Evolutionary conservation across 2,329 filamentous ascomycete species (phyloP).

Genomic region (Mariannaea elegans): DNA sequence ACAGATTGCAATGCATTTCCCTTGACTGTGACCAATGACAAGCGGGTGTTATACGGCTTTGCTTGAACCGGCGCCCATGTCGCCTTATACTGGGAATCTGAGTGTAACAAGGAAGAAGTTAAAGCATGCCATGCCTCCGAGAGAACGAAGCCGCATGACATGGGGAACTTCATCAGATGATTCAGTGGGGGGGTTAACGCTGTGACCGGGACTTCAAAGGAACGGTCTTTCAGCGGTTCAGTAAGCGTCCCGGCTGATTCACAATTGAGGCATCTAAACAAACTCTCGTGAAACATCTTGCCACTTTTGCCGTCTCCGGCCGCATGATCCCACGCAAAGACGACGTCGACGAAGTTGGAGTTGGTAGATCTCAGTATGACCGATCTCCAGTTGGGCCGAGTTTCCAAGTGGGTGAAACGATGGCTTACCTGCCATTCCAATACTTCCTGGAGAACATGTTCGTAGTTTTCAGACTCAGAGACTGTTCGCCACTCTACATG

Average conservation of each 20-base stretch:
- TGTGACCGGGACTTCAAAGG: background rate
- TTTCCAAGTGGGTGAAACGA: conserved; percentile 33
- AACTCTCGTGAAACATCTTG: conserved; percentile 43
- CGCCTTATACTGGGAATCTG: conserved; percentile 28
- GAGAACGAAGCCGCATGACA: conserved; percentile 28
- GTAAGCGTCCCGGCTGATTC: background rate
- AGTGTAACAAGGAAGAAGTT: conserved; percentile 23
- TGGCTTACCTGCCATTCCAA: conserved; percentile 27
- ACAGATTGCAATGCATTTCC: background rate
- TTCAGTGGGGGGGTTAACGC: conserved; percentile 39
- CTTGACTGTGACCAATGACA: conserved; percentile 15
- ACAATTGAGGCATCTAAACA: conserved; percentile 40
- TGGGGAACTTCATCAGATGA: conserved; percentile 29
- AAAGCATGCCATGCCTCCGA: conserved; percentile 17
- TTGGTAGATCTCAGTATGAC: conserved; percentile 27
- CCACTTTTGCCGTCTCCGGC: conserved; percentile 41
- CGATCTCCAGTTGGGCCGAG: conserved; percentile 39
- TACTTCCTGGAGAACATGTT: conserved; percentile 4
- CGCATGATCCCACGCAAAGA: conserved; percentile 42
- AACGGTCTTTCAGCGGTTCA: background rate
- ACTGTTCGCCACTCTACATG: conserved; percentile 30
- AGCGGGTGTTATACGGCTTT: conserved; percentile 27
- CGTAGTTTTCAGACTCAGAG: background rate
- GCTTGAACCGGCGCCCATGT: conserved; percentile 38
- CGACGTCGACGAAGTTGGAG: conserved; percentile 31